Base-by-base conservation (phyloP, 371 early-diverging fungal genomes). In the Rhizopus stolonifer region DNA sequence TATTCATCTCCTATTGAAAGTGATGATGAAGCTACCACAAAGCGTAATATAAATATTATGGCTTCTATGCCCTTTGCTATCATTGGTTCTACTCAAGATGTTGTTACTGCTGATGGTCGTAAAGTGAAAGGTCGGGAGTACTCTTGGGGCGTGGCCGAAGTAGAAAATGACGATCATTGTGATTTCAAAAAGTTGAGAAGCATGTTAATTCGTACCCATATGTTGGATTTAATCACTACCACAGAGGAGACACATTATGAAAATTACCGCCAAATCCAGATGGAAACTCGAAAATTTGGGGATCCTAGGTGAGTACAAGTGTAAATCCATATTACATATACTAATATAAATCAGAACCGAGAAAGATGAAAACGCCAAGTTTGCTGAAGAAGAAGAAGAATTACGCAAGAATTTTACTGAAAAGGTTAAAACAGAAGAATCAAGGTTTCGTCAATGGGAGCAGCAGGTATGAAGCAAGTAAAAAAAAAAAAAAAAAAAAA, bases 371-470 rank as follows among this genome's bases (percentile, higher is more conserved):
- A 93, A 91, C 71, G 81, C 82, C 57, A 92, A 92, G 70, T 92
- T 92, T 38, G 58, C 64, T 8, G 94, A 95, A 43, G 95, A 96
- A 68, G 98, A 98, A 69, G 98, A 95, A 58, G 76, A 76, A 13
- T 83, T 98, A 56, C 85, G 95, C 56, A 88, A 90, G 69, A 81
- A 88, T 25, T 96, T 98, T 68, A 93, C 96, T 39, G 95, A 96
- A 65, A 94, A 96, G 67, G 97, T 96, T 49, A 85, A 92, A 49
- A 58, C 84, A 56, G 96, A 98, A 72, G 98, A 98, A 79, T 84
- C 85, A 68, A 76, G 96, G 40, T 98, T 98, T 86, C 85, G 96
- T 61, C 86, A 90, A 67, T 98, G 98, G 98, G 98, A 96, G 70
- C 92, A 93, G 65, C 90, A 85, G 78, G 90, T 91, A 76, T 38